Evolutionary conservation across 805 yeast genomes (phyloP), one percentile per base, ranked within the genome.

Genomic region (Diddensiella caesifluorescens): DNA sequence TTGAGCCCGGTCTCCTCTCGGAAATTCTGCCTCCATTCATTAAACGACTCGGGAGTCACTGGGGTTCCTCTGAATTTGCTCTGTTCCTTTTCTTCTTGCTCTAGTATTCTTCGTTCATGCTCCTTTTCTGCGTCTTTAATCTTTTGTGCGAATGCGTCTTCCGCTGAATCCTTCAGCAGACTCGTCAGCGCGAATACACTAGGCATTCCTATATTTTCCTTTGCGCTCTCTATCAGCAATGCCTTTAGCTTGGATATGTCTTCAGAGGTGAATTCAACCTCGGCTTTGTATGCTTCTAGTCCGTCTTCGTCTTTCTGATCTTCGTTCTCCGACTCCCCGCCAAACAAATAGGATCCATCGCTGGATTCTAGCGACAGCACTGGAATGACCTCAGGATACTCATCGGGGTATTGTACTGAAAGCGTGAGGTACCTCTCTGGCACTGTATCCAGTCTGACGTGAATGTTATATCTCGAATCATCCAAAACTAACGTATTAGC

Each of bases 51-150:
- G 12, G 62, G 64, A 1, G 97, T 90, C 4, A 90, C 96, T 41
- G 83, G 76, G 1, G 97, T 92, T 26, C 98, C 98, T 30, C 71
- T 69, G 64, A 90, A 90, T 63, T 92, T 92, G 60, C 80, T 81
- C 60, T 87, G 95, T 59, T 88, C 96, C 61, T 81, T 80, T 53
- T 69, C 72, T 60, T 92, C 97, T 49, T 77, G 77, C 18, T 70
- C 79, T 39, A 71, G 65, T 15, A 83, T 63, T 48, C 72, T 74
- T 38, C 70, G 67, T 48, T 85, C 87, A 51, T 79, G 73, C 48
- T 64, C 62, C 42, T 71, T 70, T 54, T 85, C 89, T 27, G 66
- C 69, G 4, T 50, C 54, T 12, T 68, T 65, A 35, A 83, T 67
- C 50, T 80, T 79, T n/a, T 68, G 63, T 22, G 71, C 74, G 55